Percentiles rank a stretch among this genome's conserved stretches.
Evolutionary conservation across 768 basidiomycete species (phyloP).

Genomic region (Myochromella boudieri): DNA sequence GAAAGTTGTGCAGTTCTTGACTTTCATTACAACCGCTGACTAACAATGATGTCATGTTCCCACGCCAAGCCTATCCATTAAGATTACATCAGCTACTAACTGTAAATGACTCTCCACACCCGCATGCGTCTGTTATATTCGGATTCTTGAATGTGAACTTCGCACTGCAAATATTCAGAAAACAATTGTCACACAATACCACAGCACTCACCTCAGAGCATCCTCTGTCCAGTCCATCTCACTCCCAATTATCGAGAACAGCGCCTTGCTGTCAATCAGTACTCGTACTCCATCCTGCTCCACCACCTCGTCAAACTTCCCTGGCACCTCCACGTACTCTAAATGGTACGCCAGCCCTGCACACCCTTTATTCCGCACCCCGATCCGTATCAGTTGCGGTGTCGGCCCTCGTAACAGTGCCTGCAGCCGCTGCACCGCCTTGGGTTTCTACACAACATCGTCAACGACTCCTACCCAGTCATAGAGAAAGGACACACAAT

Average conservation of each 20-base stretch:
- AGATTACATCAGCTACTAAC: slow-evolving; percentile 34
- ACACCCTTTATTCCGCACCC: slow-evolving; percentile 97
- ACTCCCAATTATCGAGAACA: slow-evolving; percentile 97
- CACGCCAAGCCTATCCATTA: background rate
- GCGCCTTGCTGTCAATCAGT: slow-evolving; percentile 92
- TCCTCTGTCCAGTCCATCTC: slow-evolving; percentile 99
- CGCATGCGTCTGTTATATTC: slow-evolving; percentile 93
- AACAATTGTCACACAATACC: background rate
- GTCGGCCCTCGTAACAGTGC: slow-evolving; percentile 78
- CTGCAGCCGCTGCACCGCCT: slow-evolving; percentile 70
- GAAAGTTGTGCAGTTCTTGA: background rate
- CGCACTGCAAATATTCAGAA: slow-evolving; percentile 42
- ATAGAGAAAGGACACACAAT: slow-evolving; percentile 49
- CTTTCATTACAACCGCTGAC: slow-evolving; percentile 7
- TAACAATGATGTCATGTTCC: slow-evolving; percentile 17
- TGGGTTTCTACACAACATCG: slow-evolving; percentile 59
- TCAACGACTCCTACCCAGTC: slow-evolving; percentile 1
- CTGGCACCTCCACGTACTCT: slow-evolving; percentile 90
- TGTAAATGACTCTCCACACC: slow-evolving; percentile 91
- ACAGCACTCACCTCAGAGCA: slow-evolving; percentile 57
- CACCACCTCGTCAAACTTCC: slow-evolving; percentile 93
- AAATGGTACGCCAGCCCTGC: slow-evolving; percentile 87
- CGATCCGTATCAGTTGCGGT: slow-evolving; percentile 91
- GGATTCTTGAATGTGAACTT: slow-evolving; percentile 88
- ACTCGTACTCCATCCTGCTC: slow-evolving; percentile 94